Percentiles rank a stretch among this genome's conserved stretches.
These are phyloP conservation scores for Cymbidium sinense DNA, from an alignment of 106 monocot genomes.

Conservation along the genomic window DNA sequence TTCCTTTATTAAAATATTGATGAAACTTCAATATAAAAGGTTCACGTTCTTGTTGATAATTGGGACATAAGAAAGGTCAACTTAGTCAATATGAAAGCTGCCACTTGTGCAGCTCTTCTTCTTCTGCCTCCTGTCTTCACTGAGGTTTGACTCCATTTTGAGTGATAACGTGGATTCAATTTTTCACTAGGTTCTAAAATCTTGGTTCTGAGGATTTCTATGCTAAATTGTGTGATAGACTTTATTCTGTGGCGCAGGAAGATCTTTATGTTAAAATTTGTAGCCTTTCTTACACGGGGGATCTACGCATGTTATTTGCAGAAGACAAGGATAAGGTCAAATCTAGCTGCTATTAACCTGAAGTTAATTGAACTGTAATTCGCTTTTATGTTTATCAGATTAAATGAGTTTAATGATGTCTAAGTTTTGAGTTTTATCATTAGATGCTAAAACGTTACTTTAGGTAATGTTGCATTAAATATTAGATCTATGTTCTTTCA, in stretches of 20 bases:
- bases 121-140: conserved; percentile 71
- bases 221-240: not conserved
- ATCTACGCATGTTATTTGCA: conserved; percentile 89
- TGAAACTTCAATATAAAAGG: conserved; percentile 30
- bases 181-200: conserved; percentile 4
- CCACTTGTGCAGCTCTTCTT: conserved; percentile 62
- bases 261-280: conserved; percentile 88
- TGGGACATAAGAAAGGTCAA: conserved; percentile 79
- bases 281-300: conserved; percentile 91
- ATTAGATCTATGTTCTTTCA: not conserved
- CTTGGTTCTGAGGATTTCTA: not conserved
- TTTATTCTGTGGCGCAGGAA: conserved; percentile 37
- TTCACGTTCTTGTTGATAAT: conserved; percentile 68
- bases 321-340: conserved; percentile 89
- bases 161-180: not conserved
- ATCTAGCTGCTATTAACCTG: not conserved
- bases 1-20: not conserved
- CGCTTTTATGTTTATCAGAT: not conserved
- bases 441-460: not conserved
- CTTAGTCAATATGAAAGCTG: conserved; percentile 68
- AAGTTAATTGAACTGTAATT: not conserved
- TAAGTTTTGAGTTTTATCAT: not conserved
- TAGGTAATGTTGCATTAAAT: not conserved
- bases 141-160: conserved; percentile 48
- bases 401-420: not conserved